These are phyloP conservation scores for Sordariomycetes sp. DNA, from an alignment of 2,329 filamentous ascomycete species.

Conservation along the genomic window DNA sequence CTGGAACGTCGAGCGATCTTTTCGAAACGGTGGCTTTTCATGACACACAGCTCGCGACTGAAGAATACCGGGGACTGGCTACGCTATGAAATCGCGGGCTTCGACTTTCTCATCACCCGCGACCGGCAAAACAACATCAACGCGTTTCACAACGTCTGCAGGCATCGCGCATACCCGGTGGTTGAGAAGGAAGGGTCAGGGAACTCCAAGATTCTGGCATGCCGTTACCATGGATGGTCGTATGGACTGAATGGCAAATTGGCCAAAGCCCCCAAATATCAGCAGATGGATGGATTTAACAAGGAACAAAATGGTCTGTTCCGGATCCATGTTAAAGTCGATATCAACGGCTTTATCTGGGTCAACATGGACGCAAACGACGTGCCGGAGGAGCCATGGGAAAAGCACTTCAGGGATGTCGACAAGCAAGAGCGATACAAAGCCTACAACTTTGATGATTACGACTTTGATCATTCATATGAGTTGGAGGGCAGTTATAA, in stretches of 20 bases:
- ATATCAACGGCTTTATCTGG: slow-evolving; percentile 38
- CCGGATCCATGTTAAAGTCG: slow-evolving; percentile 33
- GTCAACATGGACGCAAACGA: slow-evolving; percentile 39
- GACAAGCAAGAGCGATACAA: slow-evolving; percentile 34
- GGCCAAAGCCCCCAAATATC: slow-evolving; percentile 83
- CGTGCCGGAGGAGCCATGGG: too few species aligned
- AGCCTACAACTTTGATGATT: slow-evolving; percentile 41
- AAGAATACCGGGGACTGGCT: slow-evolving; percentile 45
- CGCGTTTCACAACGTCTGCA: slow-evolving; percentile 54
- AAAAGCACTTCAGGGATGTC: slow-evolving; percentile 35
- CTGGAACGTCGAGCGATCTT: slow-evolving; percentile 49
- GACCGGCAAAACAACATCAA: slow-evolving; percentile 43
- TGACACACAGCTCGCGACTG: slow-evolving; percentile 42
- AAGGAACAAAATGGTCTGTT: slow-evolving; percentile 38
- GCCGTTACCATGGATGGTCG: slow-evolving; percentile 22
- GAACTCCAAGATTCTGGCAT: slow-evolving; percentile 5
- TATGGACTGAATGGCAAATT: slow-evolving; percentile 44
- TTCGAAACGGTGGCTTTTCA: slow-evolving; percentile 46
- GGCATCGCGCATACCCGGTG: slow-evolving; percentile 51
- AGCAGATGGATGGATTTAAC: slow-evolving; percentile 81
- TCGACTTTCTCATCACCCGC: slow-evolving; percentile 41
- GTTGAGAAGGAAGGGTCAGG: slow-evolving; percentile 38
- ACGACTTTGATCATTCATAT: slow-evolving; percentile 49
- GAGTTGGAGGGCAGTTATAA: slow-evolving; percentile 47
- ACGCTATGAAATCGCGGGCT: slow-evolving; percentile 43